phyloP scores from a whole-genome alignment of 208 protist species.

The Trypanosoma boissoni region DNA sequence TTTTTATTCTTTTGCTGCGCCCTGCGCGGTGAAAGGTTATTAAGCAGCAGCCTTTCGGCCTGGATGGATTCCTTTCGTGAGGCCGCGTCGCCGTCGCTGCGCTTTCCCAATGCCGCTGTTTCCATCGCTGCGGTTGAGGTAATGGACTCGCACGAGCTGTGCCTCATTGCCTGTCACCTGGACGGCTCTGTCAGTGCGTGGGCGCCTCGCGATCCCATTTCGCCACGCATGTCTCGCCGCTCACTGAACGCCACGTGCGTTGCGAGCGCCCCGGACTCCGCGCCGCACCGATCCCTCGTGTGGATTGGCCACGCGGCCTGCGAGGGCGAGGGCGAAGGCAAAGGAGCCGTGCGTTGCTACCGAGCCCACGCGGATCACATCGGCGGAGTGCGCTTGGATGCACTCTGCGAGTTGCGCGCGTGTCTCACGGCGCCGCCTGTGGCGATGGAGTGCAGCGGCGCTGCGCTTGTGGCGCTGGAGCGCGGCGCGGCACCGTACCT shows the following conservation, averaged over 20 bases:
- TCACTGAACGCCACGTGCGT: slow-evolving; percentile 15
- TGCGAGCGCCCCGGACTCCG: not conserved
- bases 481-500: not conserved
- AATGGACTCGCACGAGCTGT: slow-evolving; percentile 5
- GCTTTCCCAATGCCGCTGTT: slow-evolving; percentile 15
- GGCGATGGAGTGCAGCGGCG: slow-evolving; percentile 9
- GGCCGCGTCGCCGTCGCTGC: not conserved
- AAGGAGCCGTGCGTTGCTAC: slow-evolving; percentile 19
- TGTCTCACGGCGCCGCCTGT: not conserved
- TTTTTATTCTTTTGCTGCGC: too few relatives aligned
- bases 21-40: too few relatives aligned
- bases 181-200: slow-evolving; percentile 21
- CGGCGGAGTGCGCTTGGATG: slow-evolving; percentile 7
- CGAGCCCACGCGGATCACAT: slow-evolving; percentile 1
- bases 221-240: slow-evolving; percentile 15
- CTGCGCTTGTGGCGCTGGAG: slow-evolving; percentile 15
- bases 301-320: too few relatives aligned
- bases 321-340: too few relatives aligned
- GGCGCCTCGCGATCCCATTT: slow-evolving; percentile 15
- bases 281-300: slow-evolving; percentile 5
- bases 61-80: slow-evolving; percentile 1
- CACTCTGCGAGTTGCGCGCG: slow-evolving; percentile 3
- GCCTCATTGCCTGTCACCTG: slow-evolving; percentile 13
- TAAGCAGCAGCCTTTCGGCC: too few relatives aligned
- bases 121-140: slow-evolving; percentile 15